Evolutionary conservation across 225 moss, liverwort and hornwort species (phyloP), one percentile per base, ranked within the genome.

Genomic region (Pleurozium schreberi): DNA sequence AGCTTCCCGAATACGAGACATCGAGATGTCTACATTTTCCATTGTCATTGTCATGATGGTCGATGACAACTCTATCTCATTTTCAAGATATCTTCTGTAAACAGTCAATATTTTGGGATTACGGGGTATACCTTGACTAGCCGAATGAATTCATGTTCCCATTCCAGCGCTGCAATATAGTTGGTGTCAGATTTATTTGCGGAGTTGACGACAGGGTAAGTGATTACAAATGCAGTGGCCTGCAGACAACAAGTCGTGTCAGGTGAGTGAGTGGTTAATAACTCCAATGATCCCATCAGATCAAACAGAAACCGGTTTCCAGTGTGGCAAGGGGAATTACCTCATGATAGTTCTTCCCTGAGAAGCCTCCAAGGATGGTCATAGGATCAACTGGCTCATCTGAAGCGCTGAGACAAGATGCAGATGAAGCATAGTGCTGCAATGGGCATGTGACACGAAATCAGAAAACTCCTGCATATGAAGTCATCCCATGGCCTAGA

Each of bases 401-500:
- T 74, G 96, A 96, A 90, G 96, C 96, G 81, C 98, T 95, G 34
- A 95, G 92, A 91, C 98, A 98, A 88, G 95, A 92, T 75, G 93
- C 95, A 88, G 98, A 95, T 83, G 98, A 93, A 84, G 96, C 94
- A 90, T 94, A 94, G 90, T 98, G 97, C 98, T 98, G 96, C 64
- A 86, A 73, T 67, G 61, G 70, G 61, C 58, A 91, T 53, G 73
- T 68, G 52, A 86, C 71, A 89, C 57, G 71, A 76, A 75, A 70
- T 92, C 64, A 91, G 85, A 69, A n/a, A 83, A 88, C 73, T 83
- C 66, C 80, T 50, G 80, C 52, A 86, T 26, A 64, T 42, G 58
- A 92, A 62, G 85, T 67, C 50, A 91, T 84, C 59, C 70, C 45
- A 67, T 61, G 85, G 76, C 82, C 75, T 49, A 27, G 47, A 88